Percentiles rank a stretch among this genome's conserved stretches.
phyloP scores from a whole-genome alignment of 768 basidiomycete species.

The Serendipita sp. region DNA sequence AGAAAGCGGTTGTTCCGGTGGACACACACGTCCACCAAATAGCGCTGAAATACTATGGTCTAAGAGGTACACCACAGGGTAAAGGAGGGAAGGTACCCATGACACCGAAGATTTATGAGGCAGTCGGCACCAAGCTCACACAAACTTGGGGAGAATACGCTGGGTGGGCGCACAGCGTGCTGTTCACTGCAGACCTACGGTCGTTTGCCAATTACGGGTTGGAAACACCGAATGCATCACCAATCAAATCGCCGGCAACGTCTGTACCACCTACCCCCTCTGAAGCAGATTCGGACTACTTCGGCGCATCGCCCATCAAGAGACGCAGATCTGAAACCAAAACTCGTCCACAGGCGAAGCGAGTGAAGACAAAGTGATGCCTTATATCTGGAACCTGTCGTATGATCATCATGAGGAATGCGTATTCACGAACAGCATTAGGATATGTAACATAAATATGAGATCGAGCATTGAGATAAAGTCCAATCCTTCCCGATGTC shows the following conservation, averaged over 20 bases:
- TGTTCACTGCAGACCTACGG: slow-evolving; percentile 63
- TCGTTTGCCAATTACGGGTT: slow-evolving; percentile 47
- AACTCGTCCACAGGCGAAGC: not conserved
- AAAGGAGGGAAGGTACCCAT: slow-evolving; percentile 23
- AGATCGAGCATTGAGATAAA: not conserved
- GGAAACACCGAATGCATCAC: slow-evolving; percentile 13
- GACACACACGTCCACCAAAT: slow-evolving; percentile 94
- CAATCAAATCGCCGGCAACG: not conserved
- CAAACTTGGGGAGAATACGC: slow-evolving; percentile 69
- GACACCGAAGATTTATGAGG: slow-evolving; percentile 63
- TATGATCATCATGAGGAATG: not conserved
- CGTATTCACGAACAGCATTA: not conserved
- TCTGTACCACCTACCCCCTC: not conserved
- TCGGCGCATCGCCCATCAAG: not conserved
- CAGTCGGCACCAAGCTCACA: slow-evolving; percentile 44
- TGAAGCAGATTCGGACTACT: not conserved
- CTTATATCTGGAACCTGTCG: too few relatives aligned
- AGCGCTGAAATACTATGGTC: slow-evolving; percentile 58
- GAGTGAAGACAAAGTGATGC: not conserved
- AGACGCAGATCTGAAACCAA: not conserved
- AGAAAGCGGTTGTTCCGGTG: slow-evolving; percentile 82
- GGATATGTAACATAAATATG: not conserved
- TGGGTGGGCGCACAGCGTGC: slow-evolving; percentile 70
- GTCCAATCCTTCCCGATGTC: not conserved
- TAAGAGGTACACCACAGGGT: slow-evolving; percentile 37